phyloP scores from a whole-genome alignment of 352 stramenopile genomes.

The Globisporangium alternatum region DNA sequence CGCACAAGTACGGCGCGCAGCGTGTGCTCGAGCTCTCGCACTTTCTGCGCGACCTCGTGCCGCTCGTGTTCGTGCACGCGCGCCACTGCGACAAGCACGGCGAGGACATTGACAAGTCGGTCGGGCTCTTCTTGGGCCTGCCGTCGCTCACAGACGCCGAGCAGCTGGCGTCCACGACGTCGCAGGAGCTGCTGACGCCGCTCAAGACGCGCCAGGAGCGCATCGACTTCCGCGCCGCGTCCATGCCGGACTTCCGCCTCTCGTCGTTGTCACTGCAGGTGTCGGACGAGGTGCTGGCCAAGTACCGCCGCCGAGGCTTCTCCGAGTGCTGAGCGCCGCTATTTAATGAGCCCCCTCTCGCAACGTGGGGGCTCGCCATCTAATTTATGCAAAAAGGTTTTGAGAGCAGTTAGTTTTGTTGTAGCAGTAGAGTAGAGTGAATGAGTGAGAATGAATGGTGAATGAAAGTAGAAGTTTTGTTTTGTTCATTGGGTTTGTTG shows the following conservation, averaged over 20 bases:
- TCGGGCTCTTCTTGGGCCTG: slow-evolving; percentile 56
- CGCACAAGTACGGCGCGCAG: slow-evolving; percentile 53
- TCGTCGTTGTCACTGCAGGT: slow-evolving; percentile 35
- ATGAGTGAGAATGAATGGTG: neutral
- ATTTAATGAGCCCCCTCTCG: no score
- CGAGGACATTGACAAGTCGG: slow-evolving; percentile 61
- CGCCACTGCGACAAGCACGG: slow-evolving; percentile 46
- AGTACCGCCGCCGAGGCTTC: slow-evolving; percentile 30
- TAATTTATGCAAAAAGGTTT: no score
- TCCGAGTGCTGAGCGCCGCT: slow-evolving; percentile 22
- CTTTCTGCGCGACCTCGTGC: slow-evolving; percentile 57
- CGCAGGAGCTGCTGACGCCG: slow-evolving; percentile 28
- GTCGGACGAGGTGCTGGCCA: slow-evolving; percentile 23
- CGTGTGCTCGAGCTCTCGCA: slow-evolving; percentile 61
- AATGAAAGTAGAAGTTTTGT: neutral
- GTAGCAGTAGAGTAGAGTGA: no score
- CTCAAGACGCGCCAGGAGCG: slow-evolving; percentile 68
- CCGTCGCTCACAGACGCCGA: slow-evolving; percentile 41
- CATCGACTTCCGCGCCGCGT: slow-evolving; percentile 61
- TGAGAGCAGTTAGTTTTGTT: no score
- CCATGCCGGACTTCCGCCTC: slow-evolving; percentile 63
- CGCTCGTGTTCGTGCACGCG: slow-evolving; percentile 33
- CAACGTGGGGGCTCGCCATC: no score
- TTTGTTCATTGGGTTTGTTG: slow-evolving; percentile 3
- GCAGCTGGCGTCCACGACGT: slow-evolving; percentile 31